phyloP scores from a whole-genome alignment of 2,329 filamentous ascomycete species.

The Fusarium dimerum region DNA sequence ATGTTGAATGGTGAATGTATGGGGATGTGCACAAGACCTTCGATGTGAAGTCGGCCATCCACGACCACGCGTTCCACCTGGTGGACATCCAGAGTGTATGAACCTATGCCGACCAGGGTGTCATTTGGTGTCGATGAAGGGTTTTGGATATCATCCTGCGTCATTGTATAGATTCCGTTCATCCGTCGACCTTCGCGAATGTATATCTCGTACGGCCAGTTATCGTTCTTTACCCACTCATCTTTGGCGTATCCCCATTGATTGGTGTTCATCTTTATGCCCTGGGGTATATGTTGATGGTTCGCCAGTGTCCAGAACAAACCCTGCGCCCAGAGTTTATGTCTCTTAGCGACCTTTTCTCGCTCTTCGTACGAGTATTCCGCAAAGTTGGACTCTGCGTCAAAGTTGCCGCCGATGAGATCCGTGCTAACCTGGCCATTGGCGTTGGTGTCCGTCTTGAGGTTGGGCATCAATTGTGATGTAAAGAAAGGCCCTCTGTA shows the following conservation, averaged over 20 bases:
- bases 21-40: slow-evolving; percentile 18
- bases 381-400: slow-evolving; percentile 14
- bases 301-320: slow-evolving; percentile 20
- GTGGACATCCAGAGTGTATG: slow-evolving; percentile 18
- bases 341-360: not conserved
- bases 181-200: slow-evolving; percentile 19
- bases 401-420: slow-evolving; percentile 17
- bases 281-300: slow-evolving; percentile 12
- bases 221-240: slow-evolving; percentile 13
- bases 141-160: slow-evolving; percentile 14
- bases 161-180: slow-evolving; percentile 17
- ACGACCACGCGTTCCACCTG: slow-evolving; percentile 16
- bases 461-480: slow-evolving; percentile 19
- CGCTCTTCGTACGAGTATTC: slow-evolving; percentile 17
- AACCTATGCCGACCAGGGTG: slow-evolving; percentile 6
- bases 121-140: slow-evolving; percentile 4
- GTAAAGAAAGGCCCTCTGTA: slow-evolving; percentile 17
- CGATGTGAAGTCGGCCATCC: slow-evolving; percentile 12
- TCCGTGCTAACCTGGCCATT: slow-evolving; percentile 19
- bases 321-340: slow-evolving; percentile 19
- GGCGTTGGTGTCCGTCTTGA: slow-evolving; percentile 21
- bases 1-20: slow-evolving; percentile 15
- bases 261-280: not conserved
- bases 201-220: slow-evolving; percentile 22
- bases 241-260: slow-evolving; percentile 20